Percentiles rank a stretch among this genome's conserved stretches.
Evolutionary conservation across 768 basidiomycete species (phyloP).

Genomic region (Boletus coccyginus): DNA sequence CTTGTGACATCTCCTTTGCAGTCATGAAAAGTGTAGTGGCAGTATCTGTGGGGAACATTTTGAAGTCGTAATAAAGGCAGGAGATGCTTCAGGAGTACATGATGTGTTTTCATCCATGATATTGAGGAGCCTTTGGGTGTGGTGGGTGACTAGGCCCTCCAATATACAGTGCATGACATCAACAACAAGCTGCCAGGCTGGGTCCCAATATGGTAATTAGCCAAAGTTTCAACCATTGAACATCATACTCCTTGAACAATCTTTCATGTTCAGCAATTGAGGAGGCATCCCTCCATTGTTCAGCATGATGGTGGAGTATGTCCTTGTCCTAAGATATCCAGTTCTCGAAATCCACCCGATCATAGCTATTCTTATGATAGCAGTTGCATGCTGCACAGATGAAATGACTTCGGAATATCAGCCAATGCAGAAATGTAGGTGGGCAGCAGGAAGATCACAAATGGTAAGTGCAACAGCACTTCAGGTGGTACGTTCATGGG

Average conservation of each 20-base stretch:
- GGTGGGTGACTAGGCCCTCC: constrained; percentile 6
- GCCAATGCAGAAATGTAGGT: constrained; percentile 27
- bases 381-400: constrained; percentile 32
- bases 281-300: constrained; percentile 15
- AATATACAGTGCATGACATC: constrained; percentile 28
- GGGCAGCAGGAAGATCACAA: constrained; percentile 37
- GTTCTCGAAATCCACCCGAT: constrained; percentile 5
- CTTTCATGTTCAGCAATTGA: not conserved
- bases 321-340: constrained; percentile 16
- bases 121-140: not conserved
- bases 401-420: constrained; percentile 15
- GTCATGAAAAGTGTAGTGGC: not conserved
- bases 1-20: not conserved
- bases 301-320: constrained; percentile 3
- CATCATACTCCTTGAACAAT: constrained; percentile 15
- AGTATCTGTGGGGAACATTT: not conserved
- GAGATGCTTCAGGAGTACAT: not conserved
- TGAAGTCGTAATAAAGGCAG: not conserved
- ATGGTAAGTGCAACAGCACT: constrained; percentile 28
- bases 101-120: not conserved
- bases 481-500: constrained; percentile 18
- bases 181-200: constrained; percentile 12
- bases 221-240: constrained; percentile 19
- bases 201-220: constrained; percentile 28
- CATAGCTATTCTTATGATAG: constrained; percentile 9